phyloP scores from a whole-genome alignment of 116 monocot genomes.

The Posidonia oceanica region DNA sequence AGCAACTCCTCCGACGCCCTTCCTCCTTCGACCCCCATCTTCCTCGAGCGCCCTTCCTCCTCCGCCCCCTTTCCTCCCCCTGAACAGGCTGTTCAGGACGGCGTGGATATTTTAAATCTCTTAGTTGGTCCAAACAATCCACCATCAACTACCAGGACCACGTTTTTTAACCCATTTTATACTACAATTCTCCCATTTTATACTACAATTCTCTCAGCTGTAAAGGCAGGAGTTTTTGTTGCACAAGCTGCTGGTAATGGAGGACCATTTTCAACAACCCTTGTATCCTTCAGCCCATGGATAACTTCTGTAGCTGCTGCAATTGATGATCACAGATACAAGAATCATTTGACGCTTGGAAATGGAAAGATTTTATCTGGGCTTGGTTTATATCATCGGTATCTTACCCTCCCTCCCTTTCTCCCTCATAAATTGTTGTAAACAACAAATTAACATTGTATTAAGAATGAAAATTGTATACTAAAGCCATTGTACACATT shows the following conservation, averaged over 20 bases:
- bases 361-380: conserved; percentile 67
- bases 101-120: conserved; percentile 93
- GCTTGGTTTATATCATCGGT: conserved; percentile 86
- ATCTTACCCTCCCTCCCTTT: too few relatives aligned
- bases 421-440: too few relatives aligned
- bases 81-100: conserved; percentile 90
- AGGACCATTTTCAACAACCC: conserved; percentile 84
- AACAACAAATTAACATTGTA: too few relatives aligned
- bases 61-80: too few relatives aligned
- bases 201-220: conserved; percentile 80
- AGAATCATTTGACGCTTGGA: conserved; percentile 74
- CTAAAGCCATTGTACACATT: too few relatives aligned
- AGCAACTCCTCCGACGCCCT: too few relatives aligned
- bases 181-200: too few relatives aligned
- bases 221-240: conserved; percentile 96
- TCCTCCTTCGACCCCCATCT: too few relatives aligned
- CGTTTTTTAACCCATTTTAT: conserved; percentile 96
- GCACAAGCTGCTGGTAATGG: conserved; percentile 95
- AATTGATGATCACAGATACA: conserved; percentile 93
- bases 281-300: conserved; percentile 98
- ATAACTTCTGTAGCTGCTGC: conserved; percentile 92
- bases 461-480: too few relatives aligned
- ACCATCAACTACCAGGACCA: conserved; percentile 68
- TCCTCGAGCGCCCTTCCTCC: too few relatives aligned
- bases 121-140: conserved; percentile 97